Evolutionary conservation across 2,329 filamentous ascomycete genomes (phyloP), one percentile per base, ranked within the genome.

Genomic region (Falciphora oryzae): DNA sequence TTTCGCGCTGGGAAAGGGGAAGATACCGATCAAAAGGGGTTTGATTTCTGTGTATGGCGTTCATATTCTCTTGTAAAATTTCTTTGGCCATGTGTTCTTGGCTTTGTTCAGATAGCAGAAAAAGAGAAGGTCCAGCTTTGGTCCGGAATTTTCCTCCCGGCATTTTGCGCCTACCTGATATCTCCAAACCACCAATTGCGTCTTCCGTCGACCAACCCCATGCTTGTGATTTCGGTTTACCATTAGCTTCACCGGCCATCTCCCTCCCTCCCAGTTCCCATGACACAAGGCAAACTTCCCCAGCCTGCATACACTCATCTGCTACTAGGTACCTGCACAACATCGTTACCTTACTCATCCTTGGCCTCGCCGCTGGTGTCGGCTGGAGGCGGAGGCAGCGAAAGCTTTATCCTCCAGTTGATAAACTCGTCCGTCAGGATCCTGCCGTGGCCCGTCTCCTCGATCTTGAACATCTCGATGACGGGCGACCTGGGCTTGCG

Each of bases 351-450:
- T 44, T 22, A 56, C 56, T 56, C 16, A 0, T 32, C 22, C 22
- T 57, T n/a, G 28, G 44, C n/a, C 28, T 32, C 56, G 44, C 60
- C 18, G 32, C 22, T 57, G 60, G 66, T 65, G 64, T 65, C 27
- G 67, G 59, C 31, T 68, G 35, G 6, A 61, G 66, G 14, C 66
- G 66, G 59, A 82, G 69, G 44, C 44, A 53, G 7, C 1, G 76
- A 76, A 29, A 85, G 73, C 71, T 85, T 85, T 68, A 85, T 86
- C 62, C 85, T 79, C 90, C 92, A 96, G 67, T 88, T 84, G 71
- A 90, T 83, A 72, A 97, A 97, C 18, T 90, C 85, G 28, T 88
- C 83, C 3, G 89, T 91, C 57, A 97, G 78, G 61, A 97, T 92
- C 29, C 84, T 81, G 0, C 92, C 92, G 67, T 91, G 87, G 0